Evolutionary conservation across 1,139 yeast genomes (phyloP), one percentile per base, ranked within the genome.

Genomic region (Sugiyamaella sp.): DNA sequence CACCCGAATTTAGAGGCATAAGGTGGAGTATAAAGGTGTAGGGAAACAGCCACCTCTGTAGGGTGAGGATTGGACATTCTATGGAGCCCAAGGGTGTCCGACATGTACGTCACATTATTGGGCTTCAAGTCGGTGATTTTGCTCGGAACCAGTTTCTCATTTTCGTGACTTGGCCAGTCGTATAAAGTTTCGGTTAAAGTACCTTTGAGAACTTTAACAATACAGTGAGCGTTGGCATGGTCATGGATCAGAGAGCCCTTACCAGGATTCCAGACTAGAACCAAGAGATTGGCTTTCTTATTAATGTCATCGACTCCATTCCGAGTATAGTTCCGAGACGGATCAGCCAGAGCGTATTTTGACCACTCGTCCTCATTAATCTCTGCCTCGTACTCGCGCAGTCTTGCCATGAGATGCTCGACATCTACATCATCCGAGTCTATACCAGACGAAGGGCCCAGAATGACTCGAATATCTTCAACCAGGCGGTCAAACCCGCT

Each of bases 11-110:
- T 74, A 52, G 85, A 74, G 4, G 91, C 91, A 68, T 85, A 84
- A 8, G 93, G 91, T 6, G 93, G 90, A 12, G 91, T 85, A 71
- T 86, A 86, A 54, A 86, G 75, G 69, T 86, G 93, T 64, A 86
- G 74, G 35, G 87, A 80, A 8, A 86, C 81, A n/a, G 89, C 82
- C n/a, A 74, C 69, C 37, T 76, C 77, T 39, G 71, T 65, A 0
- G 71, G 60, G 37, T 71, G 67, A 4, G 80, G 80, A 64, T 86
- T 86, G 51, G 76, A 71, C 66, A 86, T 84, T 61, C 80, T 76
- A 69, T 86, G 93, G 55, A 84, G 73, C 0, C 93, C 93, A 45
- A 86, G 76, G 24, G 73, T 71, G 68, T 86, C 93, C 37, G 81
- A 72, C 65, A 86, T 86, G 71, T 86, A 85, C 1, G 88, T 83